Base-by-base conservation (phyloP, 805 yeast genomes). In the Yarrowia phangngaensis region DNA sequence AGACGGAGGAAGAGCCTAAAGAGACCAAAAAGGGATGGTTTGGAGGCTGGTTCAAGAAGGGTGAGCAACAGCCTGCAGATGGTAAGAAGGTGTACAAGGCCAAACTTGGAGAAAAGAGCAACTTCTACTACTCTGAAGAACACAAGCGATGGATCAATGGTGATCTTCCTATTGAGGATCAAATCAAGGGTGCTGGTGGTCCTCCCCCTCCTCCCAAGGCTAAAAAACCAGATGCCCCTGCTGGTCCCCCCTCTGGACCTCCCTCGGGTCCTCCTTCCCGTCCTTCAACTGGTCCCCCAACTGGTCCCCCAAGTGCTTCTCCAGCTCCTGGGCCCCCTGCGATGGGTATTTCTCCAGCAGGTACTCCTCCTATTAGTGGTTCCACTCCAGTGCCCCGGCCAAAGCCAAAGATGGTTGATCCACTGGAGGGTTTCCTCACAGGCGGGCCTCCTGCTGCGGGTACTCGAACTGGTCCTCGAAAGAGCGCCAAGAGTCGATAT, bases 81-180 rank as follows among this genome's bases (percentile, higher is more conserved):
- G 80, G 76, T 36, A 84, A 78, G 46, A 85, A 84, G 60, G 84
- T 88, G 0, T 74, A 80, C 53, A 76, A 78, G 54, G 97, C 96
- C 27, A 87, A 92, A 56, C 67, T 92, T 47, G 98, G 97, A 9
- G 85, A 83, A 51, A 74, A 79, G 52, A 82, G 73, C 60, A 70
- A 76, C 13, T 82, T 92, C 61, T 75, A 77, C 59, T 92, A 79
- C 63, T 95, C 89, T 66, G 90, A 85, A 58, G 78, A 83, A 52
- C 73, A 83, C 60, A 80, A 82, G 62, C 75, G 95, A 59, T 92
- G 97, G 96, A 78, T 92, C 46, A 81, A 86, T 60, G 77, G 76
- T 50, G 76, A 78, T 54, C 78, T 58, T 9, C 66, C 67, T 5
- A 55, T 53, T 36, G 64, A 60, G 16, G 56, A 53, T 16, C 51